Percentiles rank a stretch among this genome's conserved stretches.
Evolutionary conservation across 2,329 filamentous ascomycete genomes (phyloP).

Genomic region (Sporothrix brunneoviolacea): DNA sequence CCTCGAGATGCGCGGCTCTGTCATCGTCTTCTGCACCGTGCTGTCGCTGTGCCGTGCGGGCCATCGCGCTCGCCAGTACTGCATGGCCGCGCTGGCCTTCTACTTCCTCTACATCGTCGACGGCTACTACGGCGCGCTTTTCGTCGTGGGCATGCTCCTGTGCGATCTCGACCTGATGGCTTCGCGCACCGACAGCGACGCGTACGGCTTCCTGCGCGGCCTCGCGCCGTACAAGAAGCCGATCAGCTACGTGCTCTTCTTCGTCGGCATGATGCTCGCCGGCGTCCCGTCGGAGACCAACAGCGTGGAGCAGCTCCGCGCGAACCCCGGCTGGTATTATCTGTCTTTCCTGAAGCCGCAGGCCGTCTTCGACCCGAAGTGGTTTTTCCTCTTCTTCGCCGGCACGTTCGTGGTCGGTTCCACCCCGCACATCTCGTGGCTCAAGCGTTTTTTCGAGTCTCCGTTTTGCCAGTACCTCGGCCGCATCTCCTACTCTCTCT

Average conservation of each 20-base stretch:
- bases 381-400: constrained; percentile 61
- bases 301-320: constrained; percentile 42
- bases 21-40: constrained; percentile 53
- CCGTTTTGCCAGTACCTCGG: constrained; percentile 56
- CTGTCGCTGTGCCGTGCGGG: constrained; percentile 52
- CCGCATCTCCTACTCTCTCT: constrained; percentile 55
- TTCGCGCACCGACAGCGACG: constrained; percentile 31
- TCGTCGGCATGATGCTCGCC: constrained; percentile 48
- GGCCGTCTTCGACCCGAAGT: constrained; percentile 59
- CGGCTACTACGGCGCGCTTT: constrained; percentile 55
- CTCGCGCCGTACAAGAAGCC: constrained; percentile 42
- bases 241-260: constrained; percentile 48
- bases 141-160: constrained; percentile 54
- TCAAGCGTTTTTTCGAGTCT: constrained; percentile 53
- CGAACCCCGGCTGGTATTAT: constrained; percentile 54
- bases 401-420: constrained; percentile 49
- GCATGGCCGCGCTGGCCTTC: constrained; percentile 44
- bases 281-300: constrained; percentile 50
- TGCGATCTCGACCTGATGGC: constrained; percentile 55
- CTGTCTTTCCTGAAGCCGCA: constrained; percentile 57
- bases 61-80: constrained; percentile 47
- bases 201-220: constrained; percentile 42
- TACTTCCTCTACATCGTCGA: constrained; percentile 66
- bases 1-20: constrained; percentile 56
- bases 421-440: constrained; percentile 51